phyloP scores from a whole-genome alignment of 495 filamentous ascomycete species.

The Ramalina intermedia region DNA sequence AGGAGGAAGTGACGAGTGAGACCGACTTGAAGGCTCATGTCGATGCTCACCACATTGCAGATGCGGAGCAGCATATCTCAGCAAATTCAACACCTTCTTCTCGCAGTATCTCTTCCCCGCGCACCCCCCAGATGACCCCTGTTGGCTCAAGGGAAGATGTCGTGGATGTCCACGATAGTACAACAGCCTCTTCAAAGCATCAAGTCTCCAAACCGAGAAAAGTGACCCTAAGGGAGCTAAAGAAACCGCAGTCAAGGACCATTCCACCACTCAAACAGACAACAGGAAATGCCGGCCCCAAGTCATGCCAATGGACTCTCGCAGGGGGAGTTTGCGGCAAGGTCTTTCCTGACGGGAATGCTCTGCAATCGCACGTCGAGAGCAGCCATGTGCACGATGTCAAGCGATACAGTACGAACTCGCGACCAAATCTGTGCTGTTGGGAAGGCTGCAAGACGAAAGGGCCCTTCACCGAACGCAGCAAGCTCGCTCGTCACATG shows the following conservation, averaged over 20 bases:
- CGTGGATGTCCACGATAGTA: not conserved
- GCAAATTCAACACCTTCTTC: not conserved
- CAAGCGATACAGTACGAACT: not conserved
- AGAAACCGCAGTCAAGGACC: not conserved
- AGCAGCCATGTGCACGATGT: not conserved
- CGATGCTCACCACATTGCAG: constrained; percentile 2
- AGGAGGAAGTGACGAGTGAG: not conserved
- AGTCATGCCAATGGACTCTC: not conserved
- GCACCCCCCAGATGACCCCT: not conserved
- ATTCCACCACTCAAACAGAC: not conserved
- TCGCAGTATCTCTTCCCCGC: not conserved
- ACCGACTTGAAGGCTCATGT: constrained; percentile 9
- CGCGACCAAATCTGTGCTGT: not conserved
- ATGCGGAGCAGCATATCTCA: not conserved
- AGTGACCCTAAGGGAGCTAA: not conserved
- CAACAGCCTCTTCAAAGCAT: not conserved
- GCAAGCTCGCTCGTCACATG: constrained; percentile 7
- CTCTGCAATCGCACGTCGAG: constrained; percentile 10
- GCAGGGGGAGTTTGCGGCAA: not conserved
- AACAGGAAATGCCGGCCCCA: not conserved
- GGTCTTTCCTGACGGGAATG: not conserved
- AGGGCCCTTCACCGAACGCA: not conserved
- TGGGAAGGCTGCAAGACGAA: constrained; percentile 4
- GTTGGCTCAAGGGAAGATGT: not conserved
- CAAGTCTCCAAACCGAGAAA: not conserved